A percentile compares a stretch with the other conserved stretches of the same genome.
Evolutionary conservation across 176 grass and related monocot genomes (phyloP).

Genomic region (Raddia distichophylla): DNA sequence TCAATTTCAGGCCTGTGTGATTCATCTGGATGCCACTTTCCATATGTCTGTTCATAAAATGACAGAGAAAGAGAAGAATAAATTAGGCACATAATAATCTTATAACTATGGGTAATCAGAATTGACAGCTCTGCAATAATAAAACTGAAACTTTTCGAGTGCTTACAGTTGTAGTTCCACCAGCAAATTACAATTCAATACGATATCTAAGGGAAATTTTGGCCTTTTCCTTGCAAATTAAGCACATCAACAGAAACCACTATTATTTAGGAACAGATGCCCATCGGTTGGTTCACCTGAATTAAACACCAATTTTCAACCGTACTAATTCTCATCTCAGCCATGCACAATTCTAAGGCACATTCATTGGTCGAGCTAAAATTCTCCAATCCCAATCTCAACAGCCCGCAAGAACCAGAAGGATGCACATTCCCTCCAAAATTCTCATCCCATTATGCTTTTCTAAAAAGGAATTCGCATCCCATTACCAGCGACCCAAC

Average conservation of each 20-base stretch:
- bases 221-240: not conserved
- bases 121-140: conserved; percentile 5
- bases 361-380: not conserved
- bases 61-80: not conserved
- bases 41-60: conserved; percentile 36
- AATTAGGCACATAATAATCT: conserved; percentile 19
- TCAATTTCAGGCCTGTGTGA: conserved; percentile 69
- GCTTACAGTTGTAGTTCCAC: conserved; percentile 35
- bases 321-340: not conserved
- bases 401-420: not conserved
- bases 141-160: conserved; percentile 31
- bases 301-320: not conserved
- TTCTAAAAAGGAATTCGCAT: not conserved
- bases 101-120: not conserved
- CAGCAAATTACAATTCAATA: conserved; percentile 14
- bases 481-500: conserved; percentile 8
- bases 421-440: not conserved
- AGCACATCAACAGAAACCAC: conserved; percentile 11
- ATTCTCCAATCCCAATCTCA: conserved; percentile 6
- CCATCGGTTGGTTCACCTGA: not conserved
- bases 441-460: not conserved
- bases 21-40: conserved; percentile 61
- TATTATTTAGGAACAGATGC: conserved; percentile 6
- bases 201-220: not conserved
- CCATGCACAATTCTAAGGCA: not conserved